Evolutionary conservation across 2,329 filamentous ascomycete genomes (phyloP), one percentile per base, ranked within the genome.

Genomic region (Ophiocordyceps sinensis): DNA sequence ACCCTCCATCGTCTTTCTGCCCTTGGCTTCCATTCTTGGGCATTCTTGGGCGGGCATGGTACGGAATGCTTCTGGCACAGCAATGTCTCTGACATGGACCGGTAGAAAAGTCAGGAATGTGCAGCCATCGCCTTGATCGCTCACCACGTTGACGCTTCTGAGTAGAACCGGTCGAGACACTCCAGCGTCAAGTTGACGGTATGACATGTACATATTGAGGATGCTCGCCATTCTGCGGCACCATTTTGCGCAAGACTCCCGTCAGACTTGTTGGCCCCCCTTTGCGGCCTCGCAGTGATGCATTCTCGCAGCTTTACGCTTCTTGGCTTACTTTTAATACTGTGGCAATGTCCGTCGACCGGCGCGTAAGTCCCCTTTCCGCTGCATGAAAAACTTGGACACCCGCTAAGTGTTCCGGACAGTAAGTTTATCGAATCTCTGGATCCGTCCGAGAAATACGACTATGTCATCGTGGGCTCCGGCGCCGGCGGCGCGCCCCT

Each of bases 381-480:
- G 3, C n/a, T 13, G 30, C 12, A 26, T 5, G 12, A 3, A 2
- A 32, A 7, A 10, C 5, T 32, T 15, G 13, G n/a, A 2, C n/a
- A 32, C 1, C n/a, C 17, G 32, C 32, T 35, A 35, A 35, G 14
- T 9, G 6, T 4, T 10, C 9, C 3, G n/a, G 15, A 9, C 17
- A 40, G 39, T 5, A n/a, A 23, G n/a, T 36, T 40, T 15, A 28
- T 40, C 26, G 11, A 28, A 6, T n/a, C 28, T 5, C 21, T 40
- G 2, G 17, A 40, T 21, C n/a, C 11, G 11, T 12, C 12, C 2
- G 12, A 17, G 14, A 12, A 21, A 15, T 60, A 59, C 49, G 75
- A 79, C 49, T 80, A 77, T 60, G 66, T 80, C 23, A 65, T 79
- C 15, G 73, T 80, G 12, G 76, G 76, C 14, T 74, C 71, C 14